Evolutionary conservation across 768 basidiomycete species (phyloP), one percentile per base, ranked within the genome.

Genomic region (Mycena galopus): DNA sequence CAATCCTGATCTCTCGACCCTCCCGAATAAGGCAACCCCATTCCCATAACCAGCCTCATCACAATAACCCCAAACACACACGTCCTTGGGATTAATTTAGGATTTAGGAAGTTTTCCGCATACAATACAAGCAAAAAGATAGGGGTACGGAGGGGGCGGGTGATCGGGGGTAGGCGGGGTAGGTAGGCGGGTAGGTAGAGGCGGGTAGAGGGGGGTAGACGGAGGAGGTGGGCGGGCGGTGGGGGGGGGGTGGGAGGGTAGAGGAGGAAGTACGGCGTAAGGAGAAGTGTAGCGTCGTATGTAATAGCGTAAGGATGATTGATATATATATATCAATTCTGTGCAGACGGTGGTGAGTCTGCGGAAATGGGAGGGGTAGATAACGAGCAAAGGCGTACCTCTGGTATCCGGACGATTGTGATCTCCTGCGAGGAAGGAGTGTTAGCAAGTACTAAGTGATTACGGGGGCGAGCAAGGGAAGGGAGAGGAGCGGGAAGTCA

Each of bases 391-490:
- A 44, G 11, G 44, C 88, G 73, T 73, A 93, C 93, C 88, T 94
- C 93, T 75, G 94, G 95, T 89, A 96, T 95, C 82, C 94, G 90
- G 83, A 94, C 96, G 70, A 96, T 88, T 1, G 95, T 96, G 76
- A 96, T 96, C 87, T 96, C 94, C 90, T 92, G 77, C 10, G 67
- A 11, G 8, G 11, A 29, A 14, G 33, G 33, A 30, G 32, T 56
- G 39, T 58, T 60, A 37, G n/a, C 33, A 67, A 35, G 35, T 9
- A 9, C 19, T 27, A 25, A 25, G 17, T 55, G 23, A n/a, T n/a
- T 4, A 39, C 25, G 25, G 25, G n/a, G 55, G 32, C 14, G 25
- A 56, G n/a, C 32, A 32, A 56, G 53, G 30, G n/a, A 47, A 19
- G 14, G 21, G 30, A 32, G 9, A 21, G 4, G 55, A 55, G n/a